These are phyloP conservation scores for Solanum rostratum DNA, from an alignment of 257 asterid species.

Conservation along the genomic window DNA sequence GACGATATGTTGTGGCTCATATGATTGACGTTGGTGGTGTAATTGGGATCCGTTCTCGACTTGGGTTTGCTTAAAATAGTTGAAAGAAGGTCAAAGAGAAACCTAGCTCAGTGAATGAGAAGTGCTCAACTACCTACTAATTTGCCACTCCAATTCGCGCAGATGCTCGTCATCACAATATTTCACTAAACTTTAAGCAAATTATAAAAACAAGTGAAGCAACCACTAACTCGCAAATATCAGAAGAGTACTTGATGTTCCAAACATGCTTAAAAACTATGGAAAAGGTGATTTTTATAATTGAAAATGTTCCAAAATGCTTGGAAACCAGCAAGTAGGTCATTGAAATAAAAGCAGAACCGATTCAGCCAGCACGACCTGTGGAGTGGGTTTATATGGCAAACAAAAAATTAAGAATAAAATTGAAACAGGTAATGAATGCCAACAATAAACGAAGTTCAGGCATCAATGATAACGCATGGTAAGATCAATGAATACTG, in stretches of 20 bases:
- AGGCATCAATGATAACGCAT: neutral
- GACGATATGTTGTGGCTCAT: neutral
- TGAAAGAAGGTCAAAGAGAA: neutral
- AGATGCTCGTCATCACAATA: too few species aligned
- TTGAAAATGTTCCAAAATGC: neutral
- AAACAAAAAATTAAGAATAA: neutral
- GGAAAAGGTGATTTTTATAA: neutral
- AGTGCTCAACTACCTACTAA: too few species aligned
- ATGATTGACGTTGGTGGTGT: too few species aligned
- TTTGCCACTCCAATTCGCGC: too few species aligned
- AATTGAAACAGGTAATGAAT: neutral
- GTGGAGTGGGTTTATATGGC: neutral
- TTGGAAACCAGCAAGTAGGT: neutral
- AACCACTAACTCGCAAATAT: neutral
- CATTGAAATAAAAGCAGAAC: neutral
- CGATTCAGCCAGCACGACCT: neutral
- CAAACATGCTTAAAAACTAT: neutral
- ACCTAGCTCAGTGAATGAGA: neutral
- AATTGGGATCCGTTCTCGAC: neutral
- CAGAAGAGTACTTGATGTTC: neutral
- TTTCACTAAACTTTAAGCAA: neutral
- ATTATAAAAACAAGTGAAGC: too few species aligned
- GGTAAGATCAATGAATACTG: neutral
- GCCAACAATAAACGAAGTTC: neutral
- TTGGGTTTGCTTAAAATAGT: neutral